A percentile compares a stretch with the other conserved stretches of the same genome.
Evolutionary conservation across 202 grass and related monocot species (phyloP).

Genomic region (Schoenoplectus tabernaemontani): DNA sequence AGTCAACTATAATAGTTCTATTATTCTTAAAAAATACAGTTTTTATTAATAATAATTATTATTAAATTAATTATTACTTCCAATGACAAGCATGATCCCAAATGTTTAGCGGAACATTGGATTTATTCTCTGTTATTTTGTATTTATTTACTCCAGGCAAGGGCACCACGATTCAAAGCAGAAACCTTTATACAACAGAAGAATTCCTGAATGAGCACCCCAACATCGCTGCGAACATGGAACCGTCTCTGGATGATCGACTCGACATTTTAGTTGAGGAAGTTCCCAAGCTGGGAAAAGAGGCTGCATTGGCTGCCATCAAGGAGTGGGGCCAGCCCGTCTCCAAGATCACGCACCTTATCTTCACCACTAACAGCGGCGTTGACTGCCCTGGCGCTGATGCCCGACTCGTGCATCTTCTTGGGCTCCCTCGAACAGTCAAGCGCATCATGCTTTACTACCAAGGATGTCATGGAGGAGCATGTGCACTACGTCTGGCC

Average conservation of each 20-base stretch:
- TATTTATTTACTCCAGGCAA: conserved; percentile 8
- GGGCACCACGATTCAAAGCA: conserved; percentile 23
- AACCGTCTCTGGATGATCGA: conserved; percentile 23
- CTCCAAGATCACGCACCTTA: conserved; percentile 30
- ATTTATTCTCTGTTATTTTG: not conserved
- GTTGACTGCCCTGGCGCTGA: conserved; percentile 29
- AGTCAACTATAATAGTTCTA: too few relatives aligned
- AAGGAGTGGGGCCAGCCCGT: conserved; percentile 6
- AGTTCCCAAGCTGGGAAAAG: conserved; percentile 20
- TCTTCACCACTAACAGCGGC: conserved; percentile 22
- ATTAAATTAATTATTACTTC: too few relatives aligned
- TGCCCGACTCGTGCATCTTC: conserved; percentile 22
- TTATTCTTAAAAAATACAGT: too few relatives aligned
- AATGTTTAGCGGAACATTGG: not conserved
- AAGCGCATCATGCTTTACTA: conserved; percentile 32
- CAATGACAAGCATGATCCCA: too few relatives aligned
- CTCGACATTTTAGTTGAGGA: conserved; percentile 25
- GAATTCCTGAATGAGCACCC: conserved; percentile 9
- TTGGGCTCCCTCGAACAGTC: conserved; percentile 22
- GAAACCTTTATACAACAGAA: conserved; percentile 14
- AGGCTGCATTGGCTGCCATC: conserved; percentile 16
- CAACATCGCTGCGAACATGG: conserved; percentile 17
- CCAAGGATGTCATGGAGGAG: conserved; percentile 20
- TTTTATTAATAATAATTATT: too few relatives aligned
- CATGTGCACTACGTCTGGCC: conserved; percentile 3